Evolutionary conservation across 1,139 yeast species (phyloP).

Genomic region (Candida sojae): DNA sequence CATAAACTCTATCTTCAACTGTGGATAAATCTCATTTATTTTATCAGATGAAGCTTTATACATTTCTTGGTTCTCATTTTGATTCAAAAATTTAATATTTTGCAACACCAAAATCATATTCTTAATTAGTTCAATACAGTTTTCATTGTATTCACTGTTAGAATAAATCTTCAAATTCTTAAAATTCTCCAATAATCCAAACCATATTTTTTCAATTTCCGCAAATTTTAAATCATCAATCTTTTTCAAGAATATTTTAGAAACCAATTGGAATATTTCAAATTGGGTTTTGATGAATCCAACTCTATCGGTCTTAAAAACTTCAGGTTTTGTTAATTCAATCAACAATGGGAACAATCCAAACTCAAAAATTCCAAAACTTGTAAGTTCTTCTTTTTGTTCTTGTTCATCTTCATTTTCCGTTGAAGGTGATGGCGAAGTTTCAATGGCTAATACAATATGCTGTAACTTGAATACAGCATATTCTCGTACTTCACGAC

Average conservation of each 20-base stretch:
- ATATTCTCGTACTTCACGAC: conserved; percentile 68
- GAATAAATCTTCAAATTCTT: conserved; percentile 26
- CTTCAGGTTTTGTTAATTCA: conserved; percentile 67
- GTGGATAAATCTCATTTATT: conserved; percentile 48
- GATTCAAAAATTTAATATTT: conserved; percentile 24
- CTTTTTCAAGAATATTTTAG: conserved; percentile 70
- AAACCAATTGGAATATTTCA: conserved; percentile 65
- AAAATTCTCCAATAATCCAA: conserved; percentile 36
- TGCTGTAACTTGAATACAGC: conserved; percentile 61
- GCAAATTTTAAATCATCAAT: conserved; percentile 22
- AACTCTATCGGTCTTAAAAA: conserved; percentile 59
- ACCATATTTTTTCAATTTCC: conserved; percentile 34
- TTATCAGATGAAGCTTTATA: conserved; percentile 45
- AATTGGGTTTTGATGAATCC: conserved; percentile 68
- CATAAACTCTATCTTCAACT: conserved; percentile 31
- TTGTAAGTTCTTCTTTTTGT: conserved; percentile 32
- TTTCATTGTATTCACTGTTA: conserved; percentile 44
- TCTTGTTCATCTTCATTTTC: conserved; percentile 5
- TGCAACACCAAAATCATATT: conserved; percentile 51
- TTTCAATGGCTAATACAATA: conserved; percentile 38
- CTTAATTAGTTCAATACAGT: conserved; percentile 63
- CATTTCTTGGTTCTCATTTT: conserved; percentile 22
- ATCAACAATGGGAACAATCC: conserved; percentile 76
- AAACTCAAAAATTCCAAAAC: conserved; percentile 63
- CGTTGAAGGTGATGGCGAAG: not conserved